Evolutionary conservation across 768 basidiomycete genomes (phyloP), one percentile per base, ranked within the genome.

Genomic region (Suillus plorans): DNA sequence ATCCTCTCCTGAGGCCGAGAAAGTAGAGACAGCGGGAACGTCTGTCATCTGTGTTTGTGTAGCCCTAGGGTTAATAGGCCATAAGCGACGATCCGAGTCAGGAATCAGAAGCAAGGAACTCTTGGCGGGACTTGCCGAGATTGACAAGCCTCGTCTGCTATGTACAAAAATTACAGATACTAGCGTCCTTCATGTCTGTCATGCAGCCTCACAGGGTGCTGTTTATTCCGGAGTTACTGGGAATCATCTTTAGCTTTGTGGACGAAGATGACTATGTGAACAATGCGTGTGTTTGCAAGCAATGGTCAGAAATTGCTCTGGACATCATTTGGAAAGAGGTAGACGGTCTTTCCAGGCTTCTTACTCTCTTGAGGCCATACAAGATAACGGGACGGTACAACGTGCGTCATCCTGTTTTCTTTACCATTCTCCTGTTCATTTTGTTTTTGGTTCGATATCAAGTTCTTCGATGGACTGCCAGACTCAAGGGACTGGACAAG

Each of bases 1-100:
- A 37, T 90, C 91, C 69, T 89, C 84, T 8, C 84, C 88, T 1
- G 87, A 82, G 0, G 85, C 73, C 12, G 86, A 81, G 65, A 90
- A 89, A 5, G 82, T 49, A 31, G 72, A 60, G 34, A 36, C 55
- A 36, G 31, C 18, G 8, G 20, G 25, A 25, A 18, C n/a, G 39
- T 58, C 57, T 59, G 41, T 42, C 58, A 59, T 59, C 28, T 59
- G 18, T 42, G 18, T 41, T 8, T 39, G 9, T 25, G 36, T 37
- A 37, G 36, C 10, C 36, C 10, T 8, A 10, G 31, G 31, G 31
- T 31, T 6, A 31, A 31, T 31, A 31, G 31, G 31, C 31, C 31
- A 31, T 31, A 31, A 28, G 45, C 18, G 12, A 47, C n/a, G 22
- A 22, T 47, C 45, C 31, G 10, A 37, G 36, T 37, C 36, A 49